Evolutionary conservation across 139 green algal species (phyloP).

Genomic region (Chlorella vulgaris): DNA sequence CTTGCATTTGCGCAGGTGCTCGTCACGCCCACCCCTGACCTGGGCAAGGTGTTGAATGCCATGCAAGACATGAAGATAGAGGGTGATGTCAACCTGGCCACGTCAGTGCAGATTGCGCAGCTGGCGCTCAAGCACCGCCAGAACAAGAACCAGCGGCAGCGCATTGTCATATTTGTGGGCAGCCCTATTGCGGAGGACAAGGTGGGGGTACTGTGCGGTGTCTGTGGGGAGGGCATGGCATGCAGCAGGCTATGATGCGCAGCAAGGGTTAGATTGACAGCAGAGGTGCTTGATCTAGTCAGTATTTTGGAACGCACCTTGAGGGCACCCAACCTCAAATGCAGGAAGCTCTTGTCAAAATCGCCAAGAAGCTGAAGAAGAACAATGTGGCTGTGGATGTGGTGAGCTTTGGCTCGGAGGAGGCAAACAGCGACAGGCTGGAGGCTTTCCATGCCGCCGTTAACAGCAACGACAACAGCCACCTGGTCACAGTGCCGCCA

Average conservation of each 20-base stretch:
- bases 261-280: no score
- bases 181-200: conserved; percentile 89
- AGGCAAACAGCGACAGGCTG: conserved; percentile 91
- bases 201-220: conserved; percentile 47
- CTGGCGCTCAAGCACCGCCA: conserved; percentile 98
- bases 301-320: no score
- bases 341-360: conserved; percentile 90
- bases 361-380: conserved; percentile 99
- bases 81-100: conserved; percentile 80
- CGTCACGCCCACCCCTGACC: conserved; percentile 95
- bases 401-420: conserved; percentile 84
- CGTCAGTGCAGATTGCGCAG: conserved; percentile 95
- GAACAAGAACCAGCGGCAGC: conserved; percentile 99
- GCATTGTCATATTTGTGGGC: conserved; percentile 96
- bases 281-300: no score
- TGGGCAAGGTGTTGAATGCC: conserved; percentile 94
- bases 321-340: no score
- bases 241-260: no score
- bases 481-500: conserved; percentile 91
- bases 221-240: neutral
- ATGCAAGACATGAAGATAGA: conserved; percentile 90
- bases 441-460: conserved; percentile 91
- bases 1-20: conserved; percentile 66
- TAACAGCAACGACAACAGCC: conserved; percentile 93
- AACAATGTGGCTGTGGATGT: conserved; percentile 99